Percentiles rank a stretch among this genome's conserved stretches.
phyloP scores from a whole-genome alignment of 2,329 filamentous ascomycete genomes.

The Dactylellina cionopaga region DNA sequence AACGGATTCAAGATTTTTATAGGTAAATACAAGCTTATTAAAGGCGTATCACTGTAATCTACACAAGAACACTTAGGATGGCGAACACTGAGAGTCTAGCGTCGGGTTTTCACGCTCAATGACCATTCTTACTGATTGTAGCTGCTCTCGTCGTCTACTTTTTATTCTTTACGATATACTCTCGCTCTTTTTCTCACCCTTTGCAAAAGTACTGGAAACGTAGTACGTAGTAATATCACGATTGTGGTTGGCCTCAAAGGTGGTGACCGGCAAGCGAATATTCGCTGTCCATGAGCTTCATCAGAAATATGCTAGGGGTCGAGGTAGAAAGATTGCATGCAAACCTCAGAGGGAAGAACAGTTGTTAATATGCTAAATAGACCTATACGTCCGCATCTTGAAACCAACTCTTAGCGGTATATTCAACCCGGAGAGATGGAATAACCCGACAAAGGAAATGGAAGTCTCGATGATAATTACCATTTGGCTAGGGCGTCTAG shows the following conservation, averaged over 20 bases:
- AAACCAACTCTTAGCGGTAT: too few species aligned
- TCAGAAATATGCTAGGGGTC: conserved; percentile 20
- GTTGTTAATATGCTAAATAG: background rate
- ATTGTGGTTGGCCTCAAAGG: background rate
- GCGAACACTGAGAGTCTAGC: too few species aligned
- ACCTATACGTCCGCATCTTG: too few species aligned
- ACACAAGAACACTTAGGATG: too few species aligned
- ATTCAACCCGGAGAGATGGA: conserved; percentile 37
- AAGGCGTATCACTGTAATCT: too few species aligned
- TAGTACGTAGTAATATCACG: conserved; percentile 22
- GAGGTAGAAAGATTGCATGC: conserved; percentile 7
- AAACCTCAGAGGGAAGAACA: background rate
- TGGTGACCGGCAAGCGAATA: background rate
- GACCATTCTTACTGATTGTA: too few species aligned
- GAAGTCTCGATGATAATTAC: background rate
- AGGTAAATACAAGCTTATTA: too few species aligned
- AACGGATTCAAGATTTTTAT: too few species aligned
- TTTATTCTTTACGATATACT: too few species aligned
- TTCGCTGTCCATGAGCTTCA: conserved; percentile 26
- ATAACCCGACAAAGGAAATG: conserved; percentile 28
- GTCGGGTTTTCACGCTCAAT: too few species aligned
- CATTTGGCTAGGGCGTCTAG: conserved; percentile 12
- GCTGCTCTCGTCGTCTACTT: too few species aligned
- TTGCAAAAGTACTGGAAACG: conserved; percentile 16
- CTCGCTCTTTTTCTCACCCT: conserved; percentile 36